These are phyloP conservation scores for Tolypocladium amazonense DNA, from an alignment of 2,329 filamentous ascomycete genomes.

Conservation along the genomic window DNA sequence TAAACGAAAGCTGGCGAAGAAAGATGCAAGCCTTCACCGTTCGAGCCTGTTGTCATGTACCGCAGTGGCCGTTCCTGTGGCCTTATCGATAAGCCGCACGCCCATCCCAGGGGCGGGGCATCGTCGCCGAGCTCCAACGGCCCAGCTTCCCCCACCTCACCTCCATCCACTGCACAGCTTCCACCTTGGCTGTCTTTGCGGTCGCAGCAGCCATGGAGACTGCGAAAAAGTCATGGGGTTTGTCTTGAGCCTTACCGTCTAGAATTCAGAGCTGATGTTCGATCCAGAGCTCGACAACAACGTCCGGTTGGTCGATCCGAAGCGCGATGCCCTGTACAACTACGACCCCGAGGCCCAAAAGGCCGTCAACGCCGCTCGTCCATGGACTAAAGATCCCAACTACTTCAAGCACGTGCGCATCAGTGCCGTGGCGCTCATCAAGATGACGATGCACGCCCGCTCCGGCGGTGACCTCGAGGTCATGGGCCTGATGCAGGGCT, in stretches of 20 bases:
- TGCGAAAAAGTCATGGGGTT: slow-evolving; percentile 21
- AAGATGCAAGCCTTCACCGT: neutral
- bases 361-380: slow-evolving; percentile 49
- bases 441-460: slow-evolving; percentile 99
- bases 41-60: too few species aligned
- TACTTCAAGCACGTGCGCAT: slow-evolving; percentile 93
- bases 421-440: slow-evolving; percentile 84
- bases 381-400: slow-evolving; percentile 70
- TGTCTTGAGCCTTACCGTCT: neutral
- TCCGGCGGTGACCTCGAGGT: slow-evolving; percentile 86
- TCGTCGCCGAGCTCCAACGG: neutral
- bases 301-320: slow-evolving; percentile 71
- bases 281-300: slow-evolving; percentile 75
- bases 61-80: too few species aligned
- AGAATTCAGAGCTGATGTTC: neutral
- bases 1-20: too few species aligned
- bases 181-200: neutral
- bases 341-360: slow-evolving; percentile 65
- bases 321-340: slow-evolving; percentile 82
- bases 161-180: neutral
- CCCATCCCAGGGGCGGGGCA: neutral
- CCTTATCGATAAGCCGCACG: neutral
- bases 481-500: slow-evolving; percentile 98
- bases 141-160: neutral
- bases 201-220: slow-evolving; percentile 9